Conservation (phyloP, 371 early-diverging fungal species). For the Mortierella sp. region DNA sequence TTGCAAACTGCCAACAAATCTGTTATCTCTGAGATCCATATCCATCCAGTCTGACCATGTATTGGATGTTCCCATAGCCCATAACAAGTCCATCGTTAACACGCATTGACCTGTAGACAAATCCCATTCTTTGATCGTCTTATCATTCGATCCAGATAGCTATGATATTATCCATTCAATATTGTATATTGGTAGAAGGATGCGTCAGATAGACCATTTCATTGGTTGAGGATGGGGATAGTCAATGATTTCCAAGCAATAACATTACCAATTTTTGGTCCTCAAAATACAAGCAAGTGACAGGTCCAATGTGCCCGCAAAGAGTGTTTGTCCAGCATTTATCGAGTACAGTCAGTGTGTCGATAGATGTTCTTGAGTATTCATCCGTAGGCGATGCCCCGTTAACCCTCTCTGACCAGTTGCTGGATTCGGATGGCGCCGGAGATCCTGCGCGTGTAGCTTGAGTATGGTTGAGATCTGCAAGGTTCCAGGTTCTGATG, state of each 20-base stretch:
- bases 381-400: slow-evolving; percentile 14
- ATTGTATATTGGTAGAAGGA: neutral
- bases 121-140: slow-evolving; percentile 93
- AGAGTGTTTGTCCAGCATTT: slow-evolving; percentile 61
- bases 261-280: slow-evolving; percentile 57
- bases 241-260: neutral
- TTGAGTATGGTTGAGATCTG: slow-evolving; percentile 62
- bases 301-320: slow-evolving; percentile 66
- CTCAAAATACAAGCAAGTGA: slow-evolving; percentile 68
- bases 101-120: slow-evolving; percentile 79
- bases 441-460: slow-evolving; percentile 53
- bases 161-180: slow-evolving; percentile 11
- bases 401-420: slow-evolving; percentile 15
- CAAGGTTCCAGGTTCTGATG: slow-evolving; percentile 88
- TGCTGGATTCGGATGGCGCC: slow-evolving; percentile 37
- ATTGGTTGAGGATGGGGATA: neutral
- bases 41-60: slow-evolving; percentile 48
- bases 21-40: slow-evolving; percentile 54
- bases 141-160: slow-evolving; percentile 90
- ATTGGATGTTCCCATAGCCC: slow-evolving; percentile 66
- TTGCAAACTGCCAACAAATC: slow-evolving; percentile 80
- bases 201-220: neutral
- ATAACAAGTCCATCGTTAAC: slow-evolving; percentile 74
- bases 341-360: slow-evolving; percentile 44
- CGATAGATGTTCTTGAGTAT: slow-evolving; percentile 28